Percentiles rank a stretch among this genome's conserved stretches.
These are phyloP conservation scores for Yamadazyma diospyri DNA, from an alignment of 1,139 yeast species.

Conservation along the genomic window DNA sequence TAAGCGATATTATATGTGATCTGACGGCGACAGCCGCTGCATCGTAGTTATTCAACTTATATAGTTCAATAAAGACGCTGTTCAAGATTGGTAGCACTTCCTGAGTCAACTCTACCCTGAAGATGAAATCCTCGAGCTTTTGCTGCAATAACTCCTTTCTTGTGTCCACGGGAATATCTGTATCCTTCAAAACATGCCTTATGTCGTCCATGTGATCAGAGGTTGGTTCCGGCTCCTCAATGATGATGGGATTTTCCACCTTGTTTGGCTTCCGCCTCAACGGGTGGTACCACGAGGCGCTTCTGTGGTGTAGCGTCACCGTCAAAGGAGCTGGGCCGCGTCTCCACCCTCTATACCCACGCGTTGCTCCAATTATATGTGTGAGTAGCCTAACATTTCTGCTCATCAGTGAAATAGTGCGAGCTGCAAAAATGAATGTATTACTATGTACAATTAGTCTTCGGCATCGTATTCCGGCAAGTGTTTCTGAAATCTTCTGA, in stretches of 20 bases:
- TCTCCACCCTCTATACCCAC: too few species aligned
- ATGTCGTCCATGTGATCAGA: constrained; percentile 9
- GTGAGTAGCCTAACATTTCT: too few species aligned
- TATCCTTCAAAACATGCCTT: constrained; percentile 26
- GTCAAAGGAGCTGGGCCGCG: background rate
- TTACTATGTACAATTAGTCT: constrained; percentile 5
- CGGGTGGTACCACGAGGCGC: constrained; percentile 1
- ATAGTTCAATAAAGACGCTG: constrained; percentile 13
- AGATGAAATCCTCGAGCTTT: constrained; percentile 19
- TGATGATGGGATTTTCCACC: constrained; percentile 1
- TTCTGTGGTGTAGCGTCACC: constrained; percentile 1
- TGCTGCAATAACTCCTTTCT: constrained; percentile 20
- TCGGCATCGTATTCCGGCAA: constrained; percentile 37
- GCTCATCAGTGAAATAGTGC: constrained; percentile 1
- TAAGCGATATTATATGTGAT: constrained; percentile 1
- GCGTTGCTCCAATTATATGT: too few species aligned
- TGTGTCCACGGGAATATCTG: constrained; percentile 23
- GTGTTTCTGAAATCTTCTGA: constrained; percentile 60
- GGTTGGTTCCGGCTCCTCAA: constrained; percentile 9
- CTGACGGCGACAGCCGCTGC: background rate
- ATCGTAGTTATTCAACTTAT: constrained; percentile 9
- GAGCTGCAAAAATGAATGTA: constrained; percentile 1
- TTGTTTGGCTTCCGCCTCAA: constrained; percentile 1
- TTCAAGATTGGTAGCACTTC: constrained; percentile 9
- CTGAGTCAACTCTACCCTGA: constrained; percentile 6